A percentile compares a stretch with the other conserved stretches of the same genome.
Evolutionary conservation across 352 stramenopile species (phyloP).

Genomic region (Phytophthora sojae): DNA sequence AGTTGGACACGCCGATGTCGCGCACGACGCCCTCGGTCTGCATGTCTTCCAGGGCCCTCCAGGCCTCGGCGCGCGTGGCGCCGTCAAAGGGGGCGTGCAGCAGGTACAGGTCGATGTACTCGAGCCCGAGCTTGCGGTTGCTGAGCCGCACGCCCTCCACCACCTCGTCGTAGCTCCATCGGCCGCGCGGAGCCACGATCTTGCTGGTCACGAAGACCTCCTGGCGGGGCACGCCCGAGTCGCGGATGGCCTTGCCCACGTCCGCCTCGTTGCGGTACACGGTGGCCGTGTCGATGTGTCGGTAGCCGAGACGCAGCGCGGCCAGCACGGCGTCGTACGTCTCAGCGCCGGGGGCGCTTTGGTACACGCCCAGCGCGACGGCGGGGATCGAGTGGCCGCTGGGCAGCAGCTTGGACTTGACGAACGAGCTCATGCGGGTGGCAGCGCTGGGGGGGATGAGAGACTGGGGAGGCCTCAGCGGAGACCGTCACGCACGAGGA

Average conservation of each 20-base stretch:
- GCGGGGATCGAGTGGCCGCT: constrained; percentile 57
- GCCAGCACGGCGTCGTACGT: constrained; percentile 65
- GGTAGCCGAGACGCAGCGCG: constrained; percentile 81
- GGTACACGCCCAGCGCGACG: constrained; percentile 65
- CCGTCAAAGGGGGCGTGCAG: constrained; percentile 72
- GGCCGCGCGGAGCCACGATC: constrained; percentile 32
- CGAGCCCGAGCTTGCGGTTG: constrained; percentile 64
- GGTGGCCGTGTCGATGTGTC: constrained; percentile 90
- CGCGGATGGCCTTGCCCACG: constrained; percentile 74
- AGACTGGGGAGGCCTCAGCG: background rate
- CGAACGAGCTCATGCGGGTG: constrained; percentile 23
- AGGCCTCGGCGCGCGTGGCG: constrained; percentile 56
- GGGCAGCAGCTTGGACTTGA: constrained; percentile 44
- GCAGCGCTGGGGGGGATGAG: background rate
- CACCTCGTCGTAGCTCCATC: constrained; percentile 78
- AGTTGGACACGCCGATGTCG: constrained; percentile 93
- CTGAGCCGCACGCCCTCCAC: constrained; percentile 59
- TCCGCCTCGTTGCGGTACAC: constrained; percentile 90
- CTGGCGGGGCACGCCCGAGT: constrained; percentile 77
- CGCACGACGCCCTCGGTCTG: constrained; percentile 63
- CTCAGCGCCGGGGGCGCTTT: constrained; percentile 54
- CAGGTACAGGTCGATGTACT: constrained; percentile 88
- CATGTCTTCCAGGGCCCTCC: constrained; percentile 63
- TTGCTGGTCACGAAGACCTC: constrained; percentile 91
- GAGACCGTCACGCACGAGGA: background rate